Conservation (phyloP, 305 asterid species). For the Galium porrigens region DNA sequence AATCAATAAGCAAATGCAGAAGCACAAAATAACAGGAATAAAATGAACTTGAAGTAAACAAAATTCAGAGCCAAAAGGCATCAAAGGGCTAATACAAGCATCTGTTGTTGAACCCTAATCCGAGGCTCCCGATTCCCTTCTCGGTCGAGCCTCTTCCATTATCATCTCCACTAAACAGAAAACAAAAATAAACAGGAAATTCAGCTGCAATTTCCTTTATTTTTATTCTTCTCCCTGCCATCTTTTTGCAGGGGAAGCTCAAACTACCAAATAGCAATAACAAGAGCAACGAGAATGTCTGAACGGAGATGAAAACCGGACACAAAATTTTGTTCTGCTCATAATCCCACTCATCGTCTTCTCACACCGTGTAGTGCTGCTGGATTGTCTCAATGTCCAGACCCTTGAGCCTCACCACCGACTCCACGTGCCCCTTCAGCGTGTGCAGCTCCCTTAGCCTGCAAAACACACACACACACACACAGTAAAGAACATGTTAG, state of each 20-base stretch:
- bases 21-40: not conserved
- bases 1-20: not conserved
- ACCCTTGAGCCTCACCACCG: slow-evolving; percentile 39
- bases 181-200: not conserved
- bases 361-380: slow-evolving; percentile 38
- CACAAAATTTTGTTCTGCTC: not conserved
- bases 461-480: slow-evolving; percentile 1
- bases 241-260: slow-evolving; percentile 3
- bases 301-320: not conserved
- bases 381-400: slow-evolving; percentile 42
- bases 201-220: slow-evolving; percentile 9
- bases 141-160: not conserved
- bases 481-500: not conserved
- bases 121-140: not conserved
- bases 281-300: slow-evolving; percentile 1
- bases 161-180: slow-evolving; percentile 14
- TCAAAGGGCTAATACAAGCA: slow-evolving; percentile 5
- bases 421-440: slow-evolving; percentile 41
- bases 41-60: not conserved
- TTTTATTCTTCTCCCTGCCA: slow-evolving; percentile 7
- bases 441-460: slow-evolving; percentile 45
- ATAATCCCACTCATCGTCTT: not conserved
- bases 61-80: slow-evolving; percentile 4
- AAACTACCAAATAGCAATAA: not conserved
- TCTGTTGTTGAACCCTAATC: not conserved